Evolutionary conservation across 73 alveolate species (phyloP).

Genomic region (Tetrahymena malaccensis): DNA sequence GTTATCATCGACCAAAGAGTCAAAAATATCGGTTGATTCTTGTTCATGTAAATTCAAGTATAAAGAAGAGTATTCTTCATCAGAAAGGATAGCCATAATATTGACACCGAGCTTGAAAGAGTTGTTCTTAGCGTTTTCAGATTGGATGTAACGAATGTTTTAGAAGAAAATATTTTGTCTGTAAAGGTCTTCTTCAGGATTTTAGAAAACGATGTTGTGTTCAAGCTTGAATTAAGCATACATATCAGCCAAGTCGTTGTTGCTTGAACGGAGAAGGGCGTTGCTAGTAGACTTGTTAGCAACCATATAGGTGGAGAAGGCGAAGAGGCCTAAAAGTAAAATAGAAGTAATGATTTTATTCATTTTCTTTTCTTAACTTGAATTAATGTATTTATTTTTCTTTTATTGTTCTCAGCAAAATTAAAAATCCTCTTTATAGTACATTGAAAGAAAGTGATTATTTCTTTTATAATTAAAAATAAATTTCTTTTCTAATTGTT

Average conservation of each 20-base stretch:
- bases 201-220: neutral
- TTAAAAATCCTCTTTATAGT: neutral
- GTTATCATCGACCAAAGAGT: neutral
- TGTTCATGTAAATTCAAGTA: neutral
- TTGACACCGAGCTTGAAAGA: neutral
- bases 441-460: neutral
- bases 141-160: neutral
- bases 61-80: neutral
- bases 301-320: neutral
- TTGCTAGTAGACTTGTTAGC: neutral
- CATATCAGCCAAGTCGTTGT: neutral
- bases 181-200: neutral
- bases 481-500: neutral
- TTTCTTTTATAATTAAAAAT: neutral
- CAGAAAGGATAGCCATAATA: neutral
- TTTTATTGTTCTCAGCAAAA: too few species aligned
- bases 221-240: neutral
- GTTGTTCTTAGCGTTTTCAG: neutral
- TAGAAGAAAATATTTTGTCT: neutral
- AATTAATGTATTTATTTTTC: too few species aligned
- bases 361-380: neutral
- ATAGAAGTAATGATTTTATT: neutral
- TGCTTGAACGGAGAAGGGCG: neutral
- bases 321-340: neutral
- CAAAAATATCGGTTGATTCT: neutral